Evolutionary conservation across 2,329 filamentous ascomycete species (phyloP), one percentile per base, ranked within the genome.

Genomic region (Coleophoma cylindrospora): DNA sequence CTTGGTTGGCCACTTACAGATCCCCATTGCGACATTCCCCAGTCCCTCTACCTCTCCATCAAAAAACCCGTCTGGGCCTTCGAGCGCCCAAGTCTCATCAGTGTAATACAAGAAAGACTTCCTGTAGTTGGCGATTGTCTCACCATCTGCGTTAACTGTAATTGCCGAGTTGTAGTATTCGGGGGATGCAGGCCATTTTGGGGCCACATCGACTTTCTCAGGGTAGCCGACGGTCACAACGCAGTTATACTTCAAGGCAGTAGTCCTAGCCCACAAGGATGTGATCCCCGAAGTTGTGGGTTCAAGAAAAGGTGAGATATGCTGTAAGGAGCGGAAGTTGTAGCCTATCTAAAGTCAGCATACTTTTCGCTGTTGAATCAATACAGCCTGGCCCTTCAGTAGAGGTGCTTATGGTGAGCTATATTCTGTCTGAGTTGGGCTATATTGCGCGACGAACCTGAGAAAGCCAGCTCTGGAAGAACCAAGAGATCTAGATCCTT

Each of bases 401-500:
- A n/a, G 11, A 15, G 22, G n/a, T 15, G 40, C 22, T 40, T 43
- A 34, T 40, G 52, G 27, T 61, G 70, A 17, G 15, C n/a, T 3
- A 27, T 3, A 14, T 2, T 11, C n/a, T 17, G 11, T 11, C n/a
- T 17, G 11, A 34, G 43, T 8, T 17, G 11, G 17, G 43, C 27
- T 21, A 34, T 45, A 10, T 6, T 33, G 12, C 21, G 33, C 19
- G 17, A 50, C 54, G 57, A 68, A 87, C 85, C 85, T 50, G 81
- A 77, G 62, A 92, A 90, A 1, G 88, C 86, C 65, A 92, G 70
- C 63, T 92, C 89, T 0, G 89, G 87, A 0, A 92, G 69, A 0
- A 92, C 80, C 0, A 94, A 72, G 32, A 91, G 74, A 61, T 90
- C 86, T 1, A 91, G 58, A n/a, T 76, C 69, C 1, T 76, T 68